Evolutionary conservation across 306 rosid genomes (phyloP), one percentile per base, ranked within the genome.

Genomic region (Prunus padus): DNA sequence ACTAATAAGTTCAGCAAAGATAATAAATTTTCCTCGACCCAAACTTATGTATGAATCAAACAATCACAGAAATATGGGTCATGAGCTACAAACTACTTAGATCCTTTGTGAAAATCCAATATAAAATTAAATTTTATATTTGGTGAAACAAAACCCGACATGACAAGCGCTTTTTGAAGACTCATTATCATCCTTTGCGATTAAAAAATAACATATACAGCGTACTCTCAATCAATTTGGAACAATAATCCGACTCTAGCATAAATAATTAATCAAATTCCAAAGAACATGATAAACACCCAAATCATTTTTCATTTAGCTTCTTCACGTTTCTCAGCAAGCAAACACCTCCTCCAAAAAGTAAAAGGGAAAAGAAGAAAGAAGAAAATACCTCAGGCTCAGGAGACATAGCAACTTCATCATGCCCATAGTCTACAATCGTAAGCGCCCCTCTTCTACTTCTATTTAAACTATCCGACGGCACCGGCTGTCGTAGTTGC

Each of bases 391-490:
- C 98, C 98, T 92, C 98, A 25, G 93, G 86, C 72, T 92, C 98
- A 19, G 98, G 98, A 59, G 97, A 95, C 96, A 95, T 90, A 16
- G 98, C 94, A 33, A 79, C 92, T 85, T 95, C 98, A 76, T 95
- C 98, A 26, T 89, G 95, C 4, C 95, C 98, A 68, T 95, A 95
- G 65, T 95, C 97, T 69, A 95, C 98, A 55, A 93, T 93, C 1
- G 90, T 88, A 78, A 94, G 87, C 66, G 84, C 78, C 59, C 88
- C 93, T 79, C 86, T 88, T 57, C 84, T 79, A 13, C 78, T 76
- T 28, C 83, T 33, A 8, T 0, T 73, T 69, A 20, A 64, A 47
- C 68, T 55, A 60, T 76, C 86, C 18, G 62, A 40, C 19, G 77
- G 46, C 69, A 54, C 73, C 46, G 28, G 26, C 30, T 31, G 82